Conservation (phyloP, 352 stramenopile species). For the Thalassiosira exigua region DNA sequence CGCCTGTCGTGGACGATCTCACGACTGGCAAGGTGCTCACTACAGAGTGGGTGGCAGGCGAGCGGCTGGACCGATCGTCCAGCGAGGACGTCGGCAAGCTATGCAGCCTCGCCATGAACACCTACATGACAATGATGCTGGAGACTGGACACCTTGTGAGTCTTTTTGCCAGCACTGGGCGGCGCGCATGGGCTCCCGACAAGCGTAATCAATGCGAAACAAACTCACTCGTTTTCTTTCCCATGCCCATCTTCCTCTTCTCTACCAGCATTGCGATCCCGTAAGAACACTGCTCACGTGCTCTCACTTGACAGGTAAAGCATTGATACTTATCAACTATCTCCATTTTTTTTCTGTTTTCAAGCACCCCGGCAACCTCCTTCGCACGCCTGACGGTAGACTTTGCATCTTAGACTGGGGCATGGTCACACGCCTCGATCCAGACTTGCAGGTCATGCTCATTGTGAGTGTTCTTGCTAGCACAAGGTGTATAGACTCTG, state of each 20-base stretch:
- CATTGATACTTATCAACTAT: too few relatives aligned
- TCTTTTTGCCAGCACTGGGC: too few relatives aligned
- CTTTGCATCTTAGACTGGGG: conserved; percentile 84
- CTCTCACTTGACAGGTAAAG: too few relatives aligned
- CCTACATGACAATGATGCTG: conserved; percentile 85
- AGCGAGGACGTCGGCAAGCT: conserved; percentile 73
- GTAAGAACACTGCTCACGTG: too few relatives aligned
- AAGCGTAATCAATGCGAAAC: background rate
- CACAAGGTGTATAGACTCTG: too few relatives aligned
- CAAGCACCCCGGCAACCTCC: conserved; percentile 53
- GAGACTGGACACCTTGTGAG: conserved; percentile 80
- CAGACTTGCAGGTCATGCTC: conserved; percentile 75
- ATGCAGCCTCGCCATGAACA: conserved; percentile 84
- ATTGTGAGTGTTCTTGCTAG: too few relatives aligned
- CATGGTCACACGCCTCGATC: conserved; percentile 79
- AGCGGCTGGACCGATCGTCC: conserved; percentile 72
- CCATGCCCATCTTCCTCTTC: too few relatives aligned
- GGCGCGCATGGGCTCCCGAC: too few relatives aligned
- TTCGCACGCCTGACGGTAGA: conserved; percentile 74
- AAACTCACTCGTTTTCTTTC: too few relatives aligned
- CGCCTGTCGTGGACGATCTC: conserved; percentile 65
- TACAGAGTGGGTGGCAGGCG: conserved; percentile 84
- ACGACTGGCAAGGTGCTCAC: conserved; percentile 72
- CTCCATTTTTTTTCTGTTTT: background rate
- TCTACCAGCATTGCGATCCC: too few relatives aligned